Base-by-base conservation (phyloP, 495 filamentous ascomycete species). In the Bombardia bombarda region DNA sequence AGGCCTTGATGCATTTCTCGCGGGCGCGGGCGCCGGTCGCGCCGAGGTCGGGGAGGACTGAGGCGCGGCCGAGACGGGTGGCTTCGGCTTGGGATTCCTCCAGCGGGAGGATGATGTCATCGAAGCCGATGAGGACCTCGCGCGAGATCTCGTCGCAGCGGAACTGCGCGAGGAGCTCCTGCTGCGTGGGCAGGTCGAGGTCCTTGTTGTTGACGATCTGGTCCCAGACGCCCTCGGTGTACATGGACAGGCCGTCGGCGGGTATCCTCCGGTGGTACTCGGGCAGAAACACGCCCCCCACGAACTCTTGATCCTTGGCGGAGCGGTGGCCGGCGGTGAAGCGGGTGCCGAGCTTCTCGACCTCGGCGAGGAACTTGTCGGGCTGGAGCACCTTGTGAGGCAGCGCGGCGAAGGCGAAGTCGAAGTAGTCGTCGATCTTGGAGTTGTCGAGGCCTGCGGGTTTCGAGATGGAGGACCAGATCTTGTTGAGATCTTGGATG, bases 191-290 rank as follows among this genome's bases (percentile, higher is more conserved):
- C 24, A 98, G 66, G 68, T 98, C 92, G 47, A 98, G 70, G 54
- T 98, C 92, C 65, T 98, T 98, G 67, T 98, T 98, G 65, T 88
- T 85, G 53, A 94, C 87, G 53, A 98, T 98, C 63, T 96, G 92
- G 58, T 95, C 87, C 92, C 92, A 98, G 13, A 98, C 79, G 28
- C 89, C 86, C 54, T 88, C 80, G 7, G 92, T 90, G 57, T 97
- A 98, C 40, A 86, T 73, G 3, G 90, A 81, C 60, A 96, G 90
- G 4, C 92, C 92, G 60, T 98, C 92, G 8, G 92, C 92, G 30
- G 92, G 92, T 43, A 98, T 96, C 41, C 93, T 75, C 44, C 92
- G 75, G 66, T 98, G 92, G 58, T 98, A 98, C 50, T 95, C 87
- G 12, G 92, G 84, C 25, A 95, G 63, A 64, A 98, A 93, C 3